Base-by-base conservation (phyloP, 129 eudicot species). In the Sambucus nigra region DNA sequence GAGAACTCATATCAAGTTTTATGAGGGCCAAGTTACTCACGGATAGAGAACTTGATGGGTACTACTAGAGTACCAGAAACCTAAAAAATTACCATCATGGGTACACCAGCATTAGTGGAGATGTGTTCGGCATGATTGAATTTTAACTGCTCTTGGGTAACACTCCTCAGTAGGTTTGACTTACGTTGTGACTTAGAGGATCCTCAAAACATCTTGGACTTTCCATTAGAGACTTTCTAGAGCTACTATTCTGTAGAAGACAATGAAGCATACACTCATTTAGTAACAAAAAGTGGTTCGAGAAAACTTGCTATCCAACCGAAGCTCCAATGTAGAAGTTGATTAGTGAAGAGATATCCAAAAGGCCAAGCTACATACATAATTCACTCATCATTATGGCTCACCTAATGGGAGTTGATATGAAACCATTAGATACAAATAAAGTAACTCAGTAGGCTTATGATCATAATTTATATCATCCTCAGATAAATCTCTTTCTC, bases 311-410 rank as follows among this genome's bases (percentile, higher is more conserved):
- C 51, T 63, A 59, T 73, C 68, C 78, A 26, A 54, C 32, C 0
- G 94, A 86, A 70, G 96, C 83, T 66, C 79, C 99, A 59, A 82
- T 82, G 72, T 86, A 92, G 80, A 92, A 86, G 82, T 57, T 92
- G 54, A 92, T 86, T 59, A 69, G 55, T 15, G 80, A 86, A 22
- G 96, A 92, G 66, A 75, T 82, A 69, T 69, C 87, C 7, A 70
- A 73, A 75, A 66, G 72, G 53, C 62, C 82, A 55, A 72, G 67
- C 26, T 66, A 41, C 74, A 82, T 71, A 76, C 73, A 58, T 26
- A 76, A 60, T 21, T 31, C 80, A 39, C 96, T 94, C 38, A 86
- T 84, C 55, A 73, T 86, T 32, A 91, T 92, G 69, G 99, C 99
- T 14, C 89, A 89, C 45, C 73, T 92, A 32, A 92, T 92, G 99